Conservation (phyloP, 1,139 yeast genomes). For the Arxiozyma bovina region DNA sequence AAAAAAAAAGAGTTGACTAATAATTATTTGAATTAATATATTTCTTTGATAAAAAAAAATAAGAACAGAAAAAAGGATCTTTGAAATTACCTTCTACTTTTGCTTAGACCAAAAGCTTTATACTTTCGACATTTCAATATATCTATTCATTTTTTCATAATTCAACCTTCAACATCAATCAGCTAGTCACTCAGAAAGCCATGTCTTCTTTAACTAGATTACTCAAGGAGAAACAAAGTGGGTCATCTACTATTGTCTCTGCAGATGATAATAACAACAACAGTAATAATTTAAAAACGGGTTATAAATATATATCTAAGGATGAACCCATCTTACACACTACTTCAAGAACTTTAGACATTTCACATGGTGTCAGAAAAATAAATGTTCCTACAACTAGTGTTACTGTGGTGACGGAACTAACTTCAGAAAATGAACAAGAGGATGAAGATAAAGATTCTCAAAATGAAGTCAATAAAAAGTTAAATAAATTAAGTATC, state of each 20-base stretch:
- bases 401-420: constrained; percentile 25
- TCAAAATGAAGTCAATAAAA: neutral
- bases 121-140: too few relatives aligned
- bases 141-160: too few relatives aligned
- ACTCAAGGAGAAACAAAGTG: constrained; percentile 28
- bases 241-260: constrained; percentile 7
- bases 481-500: neutral
- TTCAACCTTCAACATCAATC: neutral
- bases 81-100: too few relatives aligned
- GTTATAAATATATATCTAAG: constrained; percentile 3
- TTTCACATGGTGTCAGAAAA: constrained; percentile 8
- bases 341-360: constrained; percentile 12
- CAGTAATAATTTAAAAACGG: neutral
- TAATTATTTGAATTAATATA: too few relatives aligned
- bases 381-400: constrained; percentile 17
- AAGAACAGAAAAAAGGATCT: neutral
- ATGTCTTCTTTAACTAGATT: constrained; percentile 29
- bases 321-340: constrained; percentile 10
- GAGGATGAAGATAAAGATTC: constrained; percentile 1
- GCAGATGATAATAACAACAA: neutral
- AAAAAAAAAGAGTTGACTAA: neutral
- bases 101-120: neutral
- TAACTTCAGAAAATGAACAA: constrained; percentile 16
- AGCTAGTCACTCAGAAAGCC: neutral
- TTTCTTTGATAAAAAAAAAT: neutral